Base-by-base conservation (phyloP, 352 stramenopile genomes). In the Phytophthora macrochlamydospora region DNA sequence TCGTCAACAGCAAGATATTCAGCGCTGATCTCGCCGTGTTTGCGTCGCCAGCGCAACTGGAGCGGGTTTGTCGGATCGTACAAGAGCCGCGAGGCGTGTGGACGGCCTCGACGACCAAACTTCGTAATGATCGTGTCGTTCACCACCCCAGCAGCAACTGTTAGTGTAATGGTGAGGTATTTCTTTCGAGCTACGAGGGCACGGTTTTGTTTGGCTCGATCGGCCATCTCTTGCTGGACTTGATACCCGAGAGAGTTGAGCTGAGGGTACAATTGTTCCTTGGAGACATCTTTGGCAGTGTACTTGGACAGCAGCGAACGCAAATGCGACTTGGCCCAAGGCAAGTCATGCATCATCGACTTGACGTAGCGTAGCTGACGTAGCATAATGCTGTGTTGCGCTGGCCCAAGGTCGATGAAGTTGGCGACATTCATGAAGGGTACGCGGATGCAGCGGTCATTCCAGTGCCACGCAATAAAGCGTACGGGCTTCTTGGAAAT, bases 311-410 rank as follows among this genome's bases (percentile, higher is more conserved):
- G 50, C 18, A 94, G 58, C 12, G 85, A 69, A 13, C 83, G 83
- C 9, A 94, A 55, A 37, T 90, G 82, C 4, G 81, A 68, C 63
- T 94, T 94, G 1, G 84, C 86, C 86, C 86, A 94, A 37, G 86
- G 84, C n/a, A 93, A 69, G 24, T 94, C 81, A 53, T 93, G 81
- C 86, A 93, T 94, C 48, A 91, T 83, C 7, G 75, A 80, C 67
- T 92, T 93, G 42, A 94, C 78, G 65, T 90, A 94, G n/a, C 86
- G 84, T 24, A 94, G 58, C 50, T 94, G 86, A 2, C 76, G 71
- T n/a, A 94, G 45, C 86, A 94, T 94, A 50, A 94, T 76, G 5
- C 79, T 76, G 48, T 94, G 86, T 61, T 94, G 86, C 7, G 89
- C 76, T 38, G 86, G 84, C 0, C 86, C 86, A 32, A 94, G 73